These are phyloP conservation scores for Linum trigynum DNA, from an alignment of 345 rosid species.

Conservation along the genomic window DNA sequence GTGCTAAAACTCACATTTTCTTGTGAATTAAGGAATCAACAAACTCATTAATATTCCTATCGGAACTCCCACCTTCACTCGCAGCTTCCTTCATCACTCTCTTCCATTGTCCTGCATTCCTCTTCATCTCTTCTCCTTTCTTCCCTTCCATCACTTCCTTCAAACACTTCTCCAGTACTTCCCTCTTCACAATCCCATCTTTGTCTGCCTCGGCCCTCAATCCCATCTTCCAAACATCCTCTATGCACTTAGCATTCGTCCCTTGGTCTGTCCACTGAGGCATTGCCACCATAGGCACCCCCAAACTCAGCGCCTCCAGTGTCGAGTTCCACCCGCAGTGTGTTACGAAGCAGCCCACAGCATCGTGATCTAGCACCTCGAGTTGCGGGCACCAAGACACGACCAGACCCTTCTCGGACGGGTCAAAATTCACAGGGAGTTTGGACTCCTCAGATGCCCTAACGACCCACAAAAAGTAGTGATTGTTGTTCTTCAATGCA, in stretches of 20 bases:
- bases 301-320: constrained; percentile 6
- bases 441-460: constrained; percentile 13
- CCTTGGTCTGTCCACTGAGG: constrained; percentile 8
- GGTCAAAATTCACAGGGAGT: constrained; percentile 7
- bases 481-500: constrained; percentile 10
- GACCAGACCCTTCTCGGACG: not conserved
- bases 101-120: not conserved
- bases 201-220: not conserved
- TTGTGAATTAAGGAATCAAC: not conserved
- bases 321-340: constrained; percentile 7
- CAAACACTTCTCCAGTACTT: not conserved
- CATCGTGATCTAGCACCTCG: constrained; percentile 1
- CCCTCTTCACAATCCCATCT: constrained; percentile 1
- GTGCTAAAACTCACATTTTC: not conserved
- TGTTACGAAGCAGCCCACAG: constrained; percentile 1
- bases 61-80: constrained; percentile 2
- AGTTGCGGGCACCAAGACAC: constrained; percentile 7
- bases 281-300: constrained; percentile 3
- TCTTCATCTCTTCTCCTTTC: not conserved
- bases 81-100: not conserved
- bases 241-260: constrained; percentile 6
- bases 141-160: constrained; percentile 6
- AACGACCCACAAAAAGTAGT: constrained; percentile 25
- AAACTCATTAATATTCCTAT: not conserved
- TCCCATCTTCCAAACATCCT: constrained; percentile 3